Evolutionary conservation across 2,329 filamentous ascomycete genomes (phyloP), one percentile per base, ranked within the genome.

Genomic region (Shiraia sp.): DNA sequence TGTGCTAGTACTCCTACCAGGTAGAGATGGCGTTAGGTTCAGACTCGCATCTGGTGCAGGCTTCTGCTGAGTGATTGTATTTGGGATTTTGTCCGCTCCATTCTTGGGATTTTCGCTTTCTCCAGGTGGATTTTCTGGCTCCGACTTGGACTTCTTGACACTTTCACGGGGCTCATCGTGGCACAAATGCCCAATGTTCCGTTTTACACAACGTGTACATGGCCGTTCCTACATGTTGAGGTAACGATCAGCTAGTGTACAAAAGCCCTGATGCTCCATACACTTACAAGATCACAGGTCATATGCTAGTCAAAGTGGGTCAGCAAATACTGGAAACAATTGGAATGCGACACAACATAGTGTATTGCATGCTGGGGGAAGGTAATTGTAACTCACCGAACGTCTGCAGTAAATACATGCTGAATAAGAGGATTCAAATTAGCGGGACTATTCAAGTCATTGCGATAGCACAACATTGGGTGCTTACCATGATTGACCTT

Each of bases 101-200:
- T 59, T 53, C 29, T 63, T 59, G 26, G 59, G 47, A 42, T 47
- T 38, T 31, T 70, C 60, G 14, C 55, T 59, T 30, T 67, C 68
- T 38, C 50, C 55, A 44, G 61, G 56, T 35, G 51, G 46, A 34
- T 51, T 66, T 29, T 74, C 72, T 24, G 68, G 57, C 15, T 76
- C 74, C 27, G 71, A 72, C 74, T 92, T 96, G 59, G 80, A 74
- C 72, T 91, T 92, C 73, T 93, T 95, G 46, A 86, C 82, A 56
- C 55, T 55, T 65, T 99, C 92, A 71, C 92, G 86, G 57, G 91
- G 92, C 73, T 97, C 93, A 73, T 99, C 93, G 75, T 96, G 93
- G 73, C 93, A 99, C 55, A 99, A 80, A 73, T 99, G 93, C 62
- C 92, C 93, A 71, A 99, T 99, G 75, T 96, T 96, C 66, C 93